phyloP scores from a whole-genome alignment of 371 early-diverging fungal species.

The Nematocida major region DNA sequence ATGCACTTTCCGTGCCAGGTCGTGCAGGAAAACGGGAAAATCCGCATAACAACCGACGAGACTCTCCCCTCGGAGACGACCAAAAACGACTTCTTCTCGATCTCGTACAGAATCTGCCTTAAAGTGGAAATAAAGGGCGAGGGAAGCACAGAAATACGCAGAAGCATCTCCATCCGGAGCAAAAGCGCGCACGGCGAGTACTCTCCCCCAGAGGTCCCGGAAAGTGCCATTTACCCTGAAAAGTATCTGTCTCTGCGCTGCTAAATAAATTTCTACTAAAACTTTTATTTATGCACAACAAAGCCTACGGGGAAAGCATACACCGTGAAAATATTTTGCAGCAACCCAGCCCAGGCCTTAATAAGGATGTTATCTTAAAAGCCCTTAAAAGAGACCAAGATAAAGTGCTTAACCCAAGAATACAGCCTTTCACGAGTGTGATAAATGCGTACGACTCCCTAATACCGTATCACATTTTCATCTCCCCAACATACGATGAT shows the following conservation, averaged over 20 bases:
- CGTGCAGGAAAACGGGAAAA: not conserved
- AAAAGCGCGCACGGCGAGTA: constrained; percentile 15
- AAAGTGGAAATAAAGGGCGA: not conserved
- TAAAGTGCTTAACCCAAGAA: constrained; percentile 57
- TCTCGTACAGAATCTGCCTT: constrained; percentile 24
- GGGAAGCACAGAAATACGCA: not conserved
- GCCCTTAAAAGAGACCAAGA: constrained; percentile 58
- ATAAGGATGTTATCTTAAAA: constrained; percentile 54
- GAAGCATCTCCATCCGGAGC: constrained; percentile 7
- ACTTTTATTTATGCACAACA: constrained; percentile 43
- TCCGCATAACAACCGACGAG: not conserved
- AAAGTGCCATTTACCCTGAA: constrained; percentile 46
- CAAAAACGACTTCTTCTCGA: constrained; percentile 43
- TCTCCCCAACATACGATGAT: constrained; percentile 56
- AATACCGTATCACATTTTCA: constrained; percentile 62
- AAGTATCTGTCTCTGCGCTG: constrained; percentile 38
- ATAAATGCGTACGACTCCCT: constrained; percentile 63
- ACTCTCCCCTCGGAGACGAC: constrained; percentile 34
- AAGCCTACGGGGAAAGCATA: not conserved
- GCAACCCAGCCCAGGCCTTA: not conserved
- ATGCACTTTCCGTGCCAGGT: constrained; percentile 22
- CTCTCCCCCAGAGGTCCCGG: constrained; percentile 27
- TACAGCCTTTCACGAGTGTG: constrained; percentile 53
- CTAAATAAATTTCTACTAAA: constrained; percentile 38
- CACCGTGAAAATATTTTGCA: constrained; percentile 9